Evolutionary conservation across 306 rosid species (phyloP).

Genomic region (peach (Prunus persica)): Prunus_persica_NCBIv2 NC_034013.1:14834501-14835000

Average conservation of each 20-base stretch:
- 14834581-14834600: neutral
- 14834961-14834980: conserved; percentile 94
- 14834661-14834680: conserved; percentile 99
- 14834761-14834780: conserved; percentile 92
- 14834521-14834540: neutral
- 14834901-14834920: conserved; percentile 95
- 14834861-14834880: neutral
- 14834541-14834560: neutral
- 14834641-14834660: conserved; percentile 73
- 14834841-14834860: neutral
- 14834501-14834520: neutral
- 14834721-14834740: conserved; percentile 98
- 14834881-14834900: conserved; percentile 57
- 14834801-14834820: conserved; percentile 8
- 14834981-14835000: conserved; percentile 99
- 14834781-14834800: conserved; percentile 5
- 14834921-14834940: conserved; percentile 96
- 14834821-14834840: neutral
- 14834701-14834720: conserved; percentile 96
- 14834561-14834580: neutral
- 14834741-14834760: conserved; percentile 99
- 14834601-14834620: neutral
- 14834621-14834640: neutral
- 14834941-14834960: conserved; percentile 81
- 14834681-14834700: conserved; percentile 89